Evolutionary conservation across 176 grass and related monocot species (phyloP), one percentile per base, ranked within the genome.

Genomic region (Ampelocalamus luodianensis): DNA sequence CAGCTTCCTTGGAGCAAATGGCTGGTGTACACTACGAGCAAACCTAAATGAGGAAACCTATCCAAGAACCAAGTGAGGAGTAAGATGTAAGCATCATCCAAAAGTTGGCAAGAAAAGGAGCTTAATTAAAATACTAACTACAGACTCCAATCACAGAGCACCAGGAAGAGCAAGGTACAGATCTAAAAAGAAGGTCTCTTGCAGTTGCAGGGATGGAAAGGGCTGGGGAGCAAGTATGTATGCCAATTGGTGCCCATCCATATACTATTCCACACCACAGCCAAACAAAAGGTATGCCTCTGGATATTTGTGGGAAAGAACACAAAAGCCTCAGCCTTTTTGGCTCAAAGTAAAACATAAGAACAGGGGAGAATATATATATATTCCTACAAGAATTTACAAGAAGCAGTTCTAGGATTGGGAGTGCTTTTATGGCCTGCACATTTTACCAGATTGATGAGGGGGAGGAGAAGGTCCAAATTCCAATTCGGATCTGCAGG

Each of bases 401-500:
- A 29, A 15, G 16, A 61, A 82, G 51, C 71, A 62, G 50, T 29
- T 36, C 3, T 13, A 65, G 20, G 49, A 48, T 17, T 46, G 46
- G 1, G n/a, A 42, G 42, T 5, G 65, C 32, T 62, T 62, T 59
- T 40, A 40, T 65, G 66, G 34, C 18, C 36, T 50, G 78, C 65
- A 22, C 17, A 56, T 71, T 61, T 86, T 85, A 85, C 83, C 73
- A 18, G 79, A 90, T 82, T 83, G 58, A 2, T 45, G 65, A 58
- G 22, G 65, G 45, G 71, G 68, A 73, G 79, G 23, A 70, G 79
- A 65, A 78, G 67, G 58, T 60, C 27, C 88, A 77, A 32, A 67
- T 48, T 90, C 73, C 84, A 73, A 78, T 90, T 74, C 48, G 68
- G 89, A 87, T 90, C 79, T 73, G 84, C 78, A 20, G 60, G 69